Evolutionary conservation across 352 stramenopile genomes (phyloP).

Genomic region (Phytophthora foliorum): DNA sequence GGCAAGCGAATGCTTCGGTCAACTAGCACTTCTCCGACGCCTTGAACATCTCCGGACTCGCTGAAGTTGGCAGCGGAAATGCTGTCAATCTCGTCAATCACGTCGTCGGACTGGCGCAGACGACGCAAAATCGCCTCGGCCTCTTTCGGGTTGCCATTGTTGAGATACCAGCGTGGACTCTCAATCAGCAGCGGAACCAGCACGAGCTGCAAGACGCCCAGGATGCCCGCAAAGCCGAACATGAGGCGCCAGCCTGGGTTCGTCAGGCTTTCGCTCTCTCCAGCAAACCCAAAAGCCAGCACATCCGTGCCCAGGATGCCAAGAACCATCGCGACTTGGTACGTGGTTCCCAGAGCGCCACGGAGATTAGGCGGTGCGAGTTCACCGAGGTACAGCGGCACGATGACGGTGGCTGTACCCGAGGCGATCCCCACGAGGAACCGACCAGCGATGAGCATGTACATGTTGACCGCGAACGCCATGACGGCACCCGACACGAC

Average conservation of each 20-base stretch:
- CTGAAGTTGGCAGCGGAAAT: conserved; percentile 71
- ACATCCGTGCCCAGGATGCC: conserved; percentile 58
- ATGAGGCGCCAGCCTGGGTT: conserved; percentile 72
- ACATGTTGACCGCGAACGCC: conserved; percentile 70
- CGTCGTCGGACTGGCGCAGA: conserved; percentile 63
- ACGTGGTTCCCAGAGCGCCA: conserved; percentile 68
- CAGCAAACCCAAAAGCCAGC: conserved; percentile 71
- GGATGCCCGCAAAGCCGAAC: conserved; percentile 70
- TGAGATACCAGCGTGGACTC: conserved; percentile 74
- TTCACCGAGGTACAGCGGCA: conserved; percentile 78
- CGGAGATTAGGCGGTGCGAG: conserved; percentile 73
- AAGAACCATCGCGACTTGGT: conserved; percentile 74
- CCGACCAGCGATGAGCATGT: conserved; percentile 70
- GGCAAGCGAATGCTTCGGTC: conserved; percentile 65
- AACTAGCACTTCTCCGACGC: conserved; percentile 59
- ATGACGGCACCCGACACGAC: conserved; percentile 60
- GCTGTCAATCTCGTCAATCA: conserved; percentile 76
- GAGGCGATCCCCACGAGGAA: conserved; percentile 78
- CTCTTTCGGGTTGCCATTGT: conserved; percentile 65
- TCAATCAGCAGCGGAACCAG: conserved; percentile 66
- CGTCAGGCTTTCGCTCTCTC: conserved; percentile 50
- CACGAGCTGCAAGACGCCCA: conserved; percentile 59
- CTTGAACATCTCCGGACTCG: conserved; percentile 58
- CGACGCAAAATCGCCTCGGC: conserved; percentile 57
- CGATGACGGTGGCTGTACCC: conserved; percentile 72